Evolutionary conservation across 2,329 filamentous ascomycete species (phyloP), one percentile per base, ranked within the genome.

Genomic region (Capronia americana): DNA sequence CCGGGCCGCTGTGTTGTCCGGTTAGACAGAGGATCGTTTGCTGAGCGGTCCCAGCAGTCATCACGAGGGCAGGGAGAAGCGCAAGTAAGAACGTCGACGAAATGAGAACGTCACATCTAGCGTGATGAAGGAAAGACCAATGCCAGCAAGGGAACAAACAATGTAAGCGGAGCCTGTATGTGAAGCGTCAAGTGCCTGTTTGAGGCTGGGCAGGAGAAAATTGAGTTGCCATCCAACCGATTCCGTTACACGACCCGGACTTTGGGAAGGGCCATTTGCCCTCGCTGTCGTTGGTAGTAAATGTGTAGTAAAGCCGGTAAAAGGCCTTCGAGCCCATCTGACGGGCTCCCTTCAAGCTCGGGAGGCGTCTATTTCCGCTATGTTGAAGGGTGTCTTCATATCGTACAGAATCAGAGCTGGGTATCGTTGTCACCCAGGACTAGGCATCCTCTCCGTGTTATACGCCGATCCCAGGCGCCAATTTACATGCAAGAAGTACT

Each of bases 391-490:
- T 28, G 17, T 55, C 53, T 34, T 55, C 53, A 3, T 55, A 55
- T 28, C 28, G 53, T 55, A 55, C 53, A 55, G 10, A 55, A 30
- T 20, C 17, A 17, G 53, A 55, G 53, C 28, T 30, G 53, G 53
- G 53, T 55, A 55, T 55, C 24, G 34, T 55, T n/a, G 53, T 34
- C 24, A 23, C 10, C 48, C n/a, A 53, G 53, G 24, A 20, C 24
- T 5, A 55, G 23, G 17, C 23, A 53, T n/a, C 48, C 48, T 53
- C 10, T n/a, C 48, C 48, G 10, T 24, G 23, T 2, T 14, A n/a
- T 28, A 53, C 48, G 20, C 26, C 23, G 17, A 11, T 53, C 48
- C 23, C 4, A 3, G 14, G 23, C 14, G 26, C 14, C 48, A 23
- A 53, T n/a, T 24, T 28, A 53, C 20, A 51, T 26, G 8, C 10